phyloP scores from a whole-genome alignment of 1,139 yeast species.

The Candida albicans region DNA sequence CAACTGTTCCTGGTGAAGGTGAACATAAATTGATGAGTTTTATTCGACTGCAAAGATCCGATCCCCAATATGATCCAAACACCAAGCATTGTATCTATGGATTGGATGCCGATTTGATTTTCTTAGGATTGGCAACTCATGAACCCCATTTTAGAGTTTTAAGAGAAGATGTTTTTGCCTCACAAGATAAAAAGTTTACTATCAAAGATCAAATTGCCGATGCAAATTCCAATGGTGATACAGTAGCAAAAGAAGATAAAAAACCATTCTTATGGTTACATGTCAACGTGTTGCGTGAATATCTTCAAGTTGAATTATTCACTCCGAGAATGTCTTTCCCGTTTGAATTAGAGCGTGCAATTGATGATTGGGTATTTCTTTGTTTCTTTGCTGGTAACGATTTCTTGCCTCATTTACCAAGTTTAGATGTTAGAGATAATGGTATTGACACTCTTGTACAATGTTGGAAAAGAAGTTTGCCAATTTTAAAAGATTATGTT shows the following conservation, averaged over 20 bases:
- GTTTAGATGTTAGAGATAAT: slow-evolving; percentile 91
- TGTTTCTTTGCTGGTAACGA: slow-evolving; percentile 99
- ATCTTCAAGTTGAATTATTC: slow-evolving; percentile 76
- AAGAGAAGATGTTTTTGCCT: slow-evolving; percentile 94
- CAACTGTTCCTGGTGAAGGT: slow-evolving; percentile 99
- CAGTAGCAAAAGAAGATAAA: slow-evolving; percentile 60
- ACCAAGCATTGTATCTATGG: slow-evolving; percentile 95
- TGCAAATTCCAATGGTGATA: slow-evolving; percentile 35
- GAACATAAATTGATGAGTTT: slow-evolving; percentile 97
- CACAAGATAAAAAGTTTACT: slow-evolving; percentile 48
- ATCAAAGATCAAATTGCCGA: slow-evolving; percentile 45
- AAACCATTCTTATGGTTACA: slow-evolving; percentile 96
- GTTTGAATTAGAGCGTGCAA: slow-evolving; percentile 89
- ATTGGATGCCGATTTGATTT: slow-evolving; percentile 94
- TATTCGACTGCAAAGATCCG: slow-evolving; percentile 81
- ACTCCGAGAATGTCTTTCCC: slow-evolving; percentile 70
- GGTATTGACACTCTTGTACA: slow-evolving; percentile 80
- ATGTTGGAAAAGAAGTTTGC: slow-evolving; percentile 78
- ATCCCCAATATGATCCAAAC: slow-evolving; percentile 84
- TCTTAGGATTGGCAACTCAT: slow-evolving; percentile 92
- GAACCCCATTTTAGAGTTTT: slow-evolving; percentile 94
- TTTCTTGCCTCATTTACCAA: slow-evolving; percentile 95
- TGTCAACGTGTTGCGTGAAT: slow-evolving; percentile 83
- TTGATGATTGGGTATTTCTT: slow-evolving; percentile 99
- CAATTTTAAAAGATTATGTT: slow-evolving; percentile 69